phyloP scores from a whole-genome alignment of 2,329 filamentous ascomycete species.

The Paramyrothecium sp. region DNA sequence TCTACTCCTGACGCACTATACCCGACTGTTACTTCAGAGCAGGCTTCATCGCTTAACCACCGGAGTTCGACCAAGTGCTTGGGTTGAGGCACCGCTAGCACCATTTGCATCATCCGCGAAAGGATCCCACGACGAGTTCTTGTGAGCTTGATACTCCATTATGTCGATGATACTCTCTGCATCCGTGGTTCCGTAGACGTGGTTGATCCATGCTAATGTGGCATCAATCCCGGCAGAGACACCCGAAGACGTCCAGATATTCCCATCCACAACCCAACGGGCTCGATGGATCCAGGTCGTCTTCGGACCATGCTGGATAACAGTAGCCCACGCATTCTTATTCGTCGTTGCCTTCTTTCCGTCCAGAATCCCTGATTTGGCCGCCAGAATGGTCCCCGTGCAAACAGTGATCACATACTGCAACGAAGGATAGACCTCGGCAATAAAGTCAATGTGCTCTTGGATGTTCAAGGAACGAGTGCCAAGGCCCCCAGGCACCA shows the following conservation, averaged over 20 bases:
- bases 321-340: conserved; percentile 13
- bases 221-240: conserved; percentile 36
- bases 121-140: background rate
- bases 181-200: conserved; percentile 26
- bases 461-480: conserved; percentile 25
- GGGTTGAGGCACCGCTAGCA: too few relatives aligned
- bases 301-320: conserved; percentile 29
- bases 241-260: conserved; percentile 44
- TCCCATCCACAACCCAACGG: conserved; percentile 1
- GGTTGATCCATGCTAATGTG: conserved; percentile 25
- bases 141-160: background rate
- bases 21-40: too few relatives aligned
- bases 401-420: conserved; percentile 48
- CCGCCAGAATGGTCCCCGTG: background rate
- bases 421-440: conserved; percentile 39
- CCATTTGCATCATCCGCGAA: background rate
- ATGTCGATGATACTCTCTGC: conserved; percentile 38
- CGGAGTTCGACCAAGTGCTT: too few relatives aligned
- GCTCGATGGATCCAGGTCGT: background rate
- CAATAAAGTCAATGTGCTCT: conserved; percentile 36
- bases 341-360: background rate
- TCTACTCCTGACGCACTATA: too few relatives aligned
- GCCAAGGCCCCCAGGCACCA: conserved; percentile 63
- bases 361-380: background rate
- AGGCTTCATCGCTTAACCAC: too few relatives aligned